Base-by-base conservation (phyloP, 306 rosid genomes). In the Cucurbita pepo region DNA sequence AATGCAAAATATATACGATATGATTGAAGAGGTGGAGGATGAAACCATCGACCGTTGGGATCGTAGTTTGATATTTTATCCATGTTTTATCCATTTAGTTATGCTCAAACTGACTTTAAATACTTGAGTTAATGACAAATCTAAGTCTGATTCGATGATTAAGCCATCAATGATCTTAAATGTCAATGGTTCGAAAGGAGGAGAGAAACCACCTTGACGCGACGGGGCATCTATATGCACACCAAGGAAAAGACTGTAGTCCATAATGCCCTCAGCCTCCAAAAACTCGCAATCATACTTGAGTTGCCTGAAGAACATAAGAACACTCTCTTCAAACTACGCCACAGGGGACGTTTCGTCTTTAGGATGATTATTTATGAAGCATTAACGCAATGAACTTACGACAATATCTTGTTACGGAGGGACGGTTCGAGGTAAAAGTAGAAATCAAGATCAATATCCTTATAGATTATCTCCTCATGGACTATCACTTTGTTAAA, bases 231-330 rank as follows among this genome's bases (percentile, higher is more conserved):
- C 59, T 13, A 71, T 15, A 69, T 79, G 86, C 48, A 84, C 67
- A 60, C 82, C 79, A 62, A 84, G 80, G 78, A 84, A 71, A 38
- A 84, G 71, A 69, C 88, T 82, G 34, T 82, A 84, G 78, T 82
- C 78, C 88, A 84, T 84, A 75, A 82, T 66, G 74, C 84, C 85
- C 56, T 79, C 84, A 6, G 72, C 82, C 76, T 75, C 88, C 79
- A 84, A 75, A 69, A 82, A 82, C 64, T 82, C 80, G 5, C 86
- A 84, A 40, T 84, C 88, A 69, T 47, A 59, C 76, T 82, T 82
- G 82, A 84, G 71, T 82, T 84, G 88, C 67, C 88, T 84, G 65
- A 58, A 66, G 47, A 57, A 74, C 86, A 82, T 4, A 36, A n/a
- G 18, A 77, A 19, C 71, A 73, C 41, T 18, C 47, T n/a, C 34